Percentiles rank a stretch among this genome's conserved stretches.
Conservation (phyloP, 495 filamentous ascomycete genomes). For the Penicillium nucicola region DNA sequence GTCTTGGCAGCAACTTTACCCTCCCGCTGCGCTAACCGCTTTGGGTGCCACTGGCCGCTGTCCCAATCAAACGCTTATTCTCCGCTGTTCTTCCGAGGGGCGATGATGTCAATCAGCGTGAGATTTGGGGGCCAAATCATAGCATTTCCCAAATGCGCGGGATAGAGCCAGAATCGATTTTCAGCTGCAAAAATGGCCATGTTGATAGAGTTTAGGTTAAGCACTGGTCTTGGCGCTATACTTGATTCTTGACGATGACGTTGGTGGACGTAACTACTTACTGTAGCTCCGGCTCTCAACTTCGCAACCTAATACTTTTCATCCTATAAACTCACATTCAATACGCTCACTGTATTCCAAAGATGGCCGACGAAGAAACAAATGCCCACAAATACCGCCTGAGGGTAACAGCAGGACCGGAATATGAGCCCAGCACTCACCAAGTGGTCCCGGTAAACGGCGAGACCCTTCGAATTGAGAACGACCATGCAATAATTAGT, state of each 20-base stretch:
- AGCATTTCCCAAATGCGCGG: background rate
- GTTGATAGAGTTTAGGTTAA: too few relatives aligned
- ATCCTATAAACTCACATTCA: background rate
- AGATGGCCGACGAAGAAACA: background rate
- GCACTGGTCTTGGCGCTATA: background rate
- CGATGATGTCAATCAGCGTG: conserved; percentile 1
- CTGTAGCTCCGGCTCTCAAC: too few relatives aligned
- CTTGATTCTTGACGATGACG: conserved; percentile 9
- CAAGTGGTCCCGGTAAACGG: conserved; percentile 70
- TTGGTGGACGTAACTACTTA: conserved; percentile 2
- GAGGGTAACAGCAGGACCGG: conserved; percentile 58
- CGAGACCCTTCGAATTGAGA: conserved; percentile 53
- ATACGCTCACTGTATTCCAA: background rate
- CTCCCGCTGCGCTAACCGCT: background rate
- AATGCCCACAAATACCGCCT: conserved; percentile 31
- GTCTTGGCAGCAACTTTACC: background rate
- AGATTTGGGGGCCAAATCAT: background rate
- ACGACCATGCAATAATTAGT: conserved; percentile 54
- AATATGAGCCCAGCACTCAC: conserved; percentile 66
- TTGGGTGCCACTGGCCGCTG: background rate
- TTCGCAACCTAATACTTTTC: background rate
- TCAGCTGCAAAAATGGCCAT: too few relatives aligned
- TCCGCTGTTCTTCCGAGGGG: background rate
- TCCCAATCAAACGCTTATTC: background rate
- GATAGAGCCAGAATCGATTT: too few relatives aligned